These are phyloP conservation scores for Sclerotinia sclerotiorum DNA, from an alignment of 2,329 filamentous ascomycete species.

Conservation along the genomic window DNA sequence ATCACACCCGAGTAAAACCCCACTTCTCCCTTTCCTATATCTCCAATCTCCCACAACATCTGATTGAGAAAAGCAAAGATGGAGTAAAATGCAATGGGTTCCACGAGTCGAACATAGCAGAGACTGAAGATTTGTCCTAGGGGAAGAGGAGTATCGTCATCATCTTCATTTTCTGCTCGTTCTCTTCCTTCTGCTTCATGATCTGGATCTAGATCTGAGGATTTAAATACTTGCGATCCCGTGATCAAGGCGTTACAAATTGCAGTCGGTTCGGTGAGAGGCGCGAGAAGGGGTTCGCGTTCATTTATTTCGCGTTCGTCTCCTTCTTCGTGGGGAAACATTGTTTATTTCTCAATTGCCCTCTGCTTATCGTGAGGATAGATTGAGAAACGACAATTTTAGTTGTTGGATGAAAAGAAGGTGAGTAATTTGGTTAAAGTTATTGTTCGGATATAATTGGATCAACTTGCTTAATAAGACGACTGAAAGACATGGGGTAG, in stretches of 20 bases:
- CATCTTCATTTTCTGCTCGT: neutral
- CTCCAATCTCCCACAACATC: constrained; percentile 69
- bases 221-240: neutral
- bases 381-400: neutral
- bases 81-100: constrained; percentile 79
- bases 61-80: constrained; percentile 79
- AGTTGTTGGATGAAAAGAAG: neutral
- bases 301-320: neutral
- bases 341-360: neutral
- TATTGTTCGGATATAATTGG: neutral
- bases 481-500: neutral
- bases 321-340: too few species aligned
- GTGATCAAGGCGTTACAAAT: constrained; percentile 7
- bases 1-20: constrained; percentile 80
- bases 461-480: neutral
- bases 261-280: neutral
- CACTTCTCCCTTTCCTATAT: constrained; percentile 62
- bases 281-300: constrained; percentile 12
- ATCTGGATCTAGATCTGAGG: neutral
- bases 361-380: neutral
- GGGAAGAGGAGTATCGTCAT: constrained; percentile 53
- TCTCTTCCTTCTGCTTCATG: neutral
- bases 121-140: constrained; percentile 67
- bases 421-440: neutral
- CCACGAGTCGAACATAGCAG: constrained; percentile 70